phyloP scores from a whole-genome alignment of 2,329 filamentous ascomycete species.

The Raffaelea ambrosiae region DNA sequence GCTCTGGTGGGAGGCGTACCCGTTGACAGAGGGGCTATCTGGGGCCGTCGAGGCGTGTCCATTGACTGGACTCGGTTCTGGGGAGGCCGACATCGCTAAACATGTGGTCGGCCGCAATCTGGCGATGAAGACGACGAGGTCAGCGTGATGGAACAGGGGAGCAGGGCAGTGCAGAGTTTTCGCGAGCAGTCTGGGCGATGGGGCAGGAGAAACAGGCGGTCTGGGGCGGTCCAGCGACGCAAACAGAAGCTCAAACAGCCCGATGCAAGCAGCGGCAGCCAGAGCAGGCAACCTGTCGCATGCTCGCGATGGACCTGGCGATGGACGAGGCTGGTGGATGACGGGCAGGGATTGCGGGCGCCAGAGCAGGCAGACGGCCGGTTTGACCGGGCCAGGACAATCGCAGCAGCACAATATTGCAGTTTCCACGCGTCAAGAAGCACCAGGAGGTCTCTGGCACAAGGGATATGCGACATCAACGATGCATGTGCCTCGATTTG shows the following conservation, averaged over 20 bases:
- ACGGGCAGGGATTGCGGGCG: slow-evolving; percentile 11
- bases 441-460: background rate
- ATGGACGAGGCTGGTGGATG: slow-evolving; percentile 13
- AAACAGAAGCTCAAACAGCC: background rate
- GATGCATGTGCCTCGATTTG: slow-evolving; percentile 10
- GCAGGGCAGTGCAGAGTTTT: slow-evolving; percentile 20
- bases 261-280: background rate
- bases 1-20: slow-evolving; percentile 39
- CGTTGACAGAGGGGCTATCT: slow-evolving; percentile 31
- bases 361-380: background rate
- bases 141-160: slow-evolving; percentile 22
- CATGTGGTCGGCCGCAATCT: slow-evolving; percentile 53
- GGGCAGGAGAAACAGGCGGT: background rate
- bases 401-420: background rate
- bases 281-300: slow-evolving; percentile 11
- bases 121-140: slow-evolving; percentile 41
- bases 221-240: background rate
- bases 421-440: background rate
- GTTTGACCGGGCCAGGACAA: slow-evolving; percentile 1
- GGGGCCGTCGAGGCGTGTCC: slow-evolving; percentile 52
- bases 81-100: slow-evolving; percentile 56
- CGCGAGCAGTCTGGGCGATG: background rate
- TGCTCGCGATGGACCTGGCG: slow-evolving; percentile 8
- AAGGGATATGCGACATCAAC: slow-evolving; percentile 1
- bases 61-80: slow-evolving; percentile 55